These are phyloP conservation scores for Phytophthora quininea DNA, from an alignment of 352 stramenopile species.

Conservation along the genomic window DNA sequence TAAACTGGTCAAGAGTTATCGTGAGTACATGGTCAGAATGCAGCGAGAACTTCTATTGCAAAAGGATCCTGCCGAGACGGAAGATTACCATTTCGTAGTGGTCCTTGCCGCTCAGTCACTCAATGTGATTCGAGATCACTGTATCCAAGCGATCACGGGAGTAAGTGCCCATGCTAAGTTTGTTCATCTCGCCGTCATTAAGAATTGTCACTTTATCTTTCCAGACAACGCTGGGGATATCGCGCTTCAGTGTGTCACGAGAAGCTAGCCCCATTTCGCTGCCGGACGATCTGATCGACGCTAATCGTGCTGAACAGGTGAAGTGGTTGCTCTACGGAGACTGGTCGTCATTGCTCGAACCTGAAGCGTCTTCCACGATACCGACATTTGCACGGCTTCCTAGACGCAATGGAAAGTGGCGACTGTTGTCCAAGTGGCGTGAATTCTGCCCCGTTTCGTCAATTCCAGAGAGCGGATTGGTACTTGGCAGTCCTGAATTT, in stretches of 20 bases:
- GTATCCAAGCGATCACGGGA: constrained; percentile 57
- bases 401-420: constrained; percentile 22
- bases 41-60: constrained; percentile 17
- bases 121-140: constrained; percentile 57
- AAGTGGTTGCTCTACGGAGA: constrained; percentile 69
- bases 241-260: constrained; percentile 45
- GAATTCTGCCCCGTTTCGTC: constrained; percentile 71
- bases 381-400: constrained; percentile 26
- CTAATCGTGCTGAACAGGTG: constrained; percentile 52
- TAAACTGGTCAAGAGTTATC: constrained; percentile 41
- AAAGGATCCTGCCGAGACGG: neutral
- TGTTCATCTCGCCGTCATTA: neutral
- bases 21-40: constrained; percentile 34
- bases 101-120: constrained; percentile 58
- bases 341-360: constrained; percentile 41
- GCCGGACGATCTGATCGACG: constrained; percentile 40
- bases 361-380: constrained; percentile 4
- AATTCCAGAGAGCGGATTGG: constrained; percentile 20
- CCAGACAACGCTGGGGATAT: constrained; percentile 56
- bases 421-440: constrained; percentile 57
- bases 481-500: constrained; percentile 45
- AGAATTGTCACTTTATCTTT: neutral
- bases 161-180: constrained; percentile 36
- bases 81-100: constrained; percentile 43
- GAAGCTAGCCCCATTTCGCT: constrained; percentile 38